A percentile compares a stretch with the other conserved stretches of the same genome.
Conservation (phyloP, 371 early-diverging fungal species). For the Saksenaea oblongispora region DNA sequence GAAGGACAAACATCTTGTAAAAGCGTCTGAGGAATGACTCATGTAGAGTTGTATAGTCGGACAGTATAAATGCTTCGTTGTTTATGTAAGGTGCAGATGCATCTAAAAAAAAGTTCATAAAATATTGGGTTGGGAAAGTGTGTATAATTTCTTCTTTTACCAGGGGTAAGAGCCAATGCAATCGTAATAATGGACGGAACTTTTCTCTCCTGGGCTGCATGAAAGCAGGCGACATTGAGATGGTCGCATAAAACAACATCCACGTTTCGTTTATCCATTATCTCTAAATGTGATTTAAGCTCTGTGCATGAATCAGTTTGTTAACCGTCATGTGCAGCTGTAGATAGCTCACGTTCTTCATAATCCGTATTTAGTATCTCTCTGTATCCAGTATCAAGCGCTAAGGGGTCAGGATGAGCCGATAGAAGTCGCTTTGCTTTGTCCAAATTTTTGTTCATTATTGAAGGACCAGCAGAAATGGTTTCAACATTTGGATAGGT, state of each 20-base stretch:
- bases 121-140: not conserved
- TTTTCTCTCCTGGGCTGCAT: slow-evolving; percentile 6
- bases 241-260: slow-evolving; percentile 20
- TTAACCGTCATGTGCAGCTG: not conserved
- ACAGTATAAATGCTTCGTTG: not conserved
- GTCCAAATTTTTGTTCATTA: not conserved
- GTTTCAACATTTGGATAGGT: slow-evolving; percentile 16
- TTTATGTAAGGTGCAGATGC: not conserved
- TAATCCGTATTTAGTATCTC: not conserved
- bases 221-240: slow-evolving; percentile 3
- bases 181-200: slow-evolving; percentile 11
- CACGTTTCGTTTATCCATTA: not conserved
- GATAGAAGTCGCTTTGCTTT: not conserved
- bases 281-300: not conserved
- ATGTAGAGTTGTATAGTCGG: not conserved
- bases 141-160: not conserved
- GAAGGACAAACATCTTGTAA: slow-evolving; percentile 3
- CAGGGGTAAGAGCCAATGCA: slow-evolving; percentile 9
- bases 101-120: not conserved
- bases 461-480: slow-evolving; percentile 9
- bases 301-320: slow-evolving; percentile 2
- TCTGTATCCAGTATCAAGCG: not conserved
- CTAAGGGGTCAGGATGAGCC: not conserved
- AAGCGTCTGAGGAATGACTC: not conserved
- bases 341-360: not conserved